Evolutionary conservation across 1,284 basidiomycete genomes (phyloP).

Genomic region (Naganishia sp.): DNA sequence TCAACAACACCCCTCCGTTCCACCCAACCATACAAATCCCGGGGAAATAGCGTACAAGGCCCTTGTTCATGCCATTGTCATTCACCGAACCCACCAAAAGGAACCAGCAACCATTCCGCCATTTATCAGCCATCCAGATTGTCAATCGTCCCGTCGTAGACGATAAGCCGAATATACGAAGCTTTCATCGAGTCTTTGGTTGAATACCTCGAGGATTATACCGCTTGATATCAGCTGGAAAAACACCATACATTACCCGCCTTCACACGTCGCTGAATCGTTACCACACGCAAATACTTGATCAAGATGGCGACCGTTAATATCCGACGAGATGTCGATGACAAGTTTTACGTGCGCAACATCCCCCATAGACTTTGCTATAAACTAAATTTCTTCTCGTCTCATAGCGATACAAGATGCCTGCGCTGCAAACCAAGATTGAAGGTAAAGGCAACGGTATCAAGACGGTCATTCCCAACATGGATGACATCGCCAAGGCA

Average conservation of each 20-base stretch:
- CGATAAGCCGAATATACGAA: constrained; percentile 26
- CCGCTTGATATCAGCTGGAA: too few relatives aligned
- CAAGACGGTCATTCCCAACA: constrained; percentile 98
- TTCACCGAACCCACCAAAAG: constrained; percentile 26
- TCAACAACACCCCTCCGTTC: neutral
- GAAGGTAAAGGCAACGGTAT: constrained; percentile 99
- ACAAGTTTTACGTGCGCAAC: constrained; percentile 58
- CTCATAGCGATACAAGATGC: constrained; percentile 66
- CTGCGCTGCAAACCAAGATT: constrained; percentile 89
- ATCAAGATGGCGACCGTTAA: constrained; percentile 86
- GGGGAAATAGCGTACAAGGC: constrained; percentile 7
- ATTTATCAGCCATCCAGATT: constrained; percentile 20
- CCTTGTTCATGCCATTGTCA: constrained; percentile 33
- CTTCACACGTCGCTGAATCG: neutral
- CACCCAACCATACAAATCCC: constrained; percentile 5
- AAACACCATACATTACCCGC: neutral
- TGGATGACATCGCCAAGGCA: constrained; percentile 95
- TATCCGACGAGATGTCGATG: constrained; percentile 97
- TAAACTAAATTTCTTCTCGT: neutral
- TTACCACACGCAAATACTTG: neutral
- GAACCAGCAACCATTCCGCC: constrained; percentile 24
- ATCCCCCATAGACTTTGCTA: neutral
- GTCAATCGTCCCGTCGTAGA: constrained; percentile 27
- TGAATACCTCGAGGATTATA: constrained; percentile 1
- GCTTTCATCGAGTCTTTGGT: constrained; percentile 26